Conservation (phyloP, 805 yeast species). For the Clavispora asparagi region DNA sequence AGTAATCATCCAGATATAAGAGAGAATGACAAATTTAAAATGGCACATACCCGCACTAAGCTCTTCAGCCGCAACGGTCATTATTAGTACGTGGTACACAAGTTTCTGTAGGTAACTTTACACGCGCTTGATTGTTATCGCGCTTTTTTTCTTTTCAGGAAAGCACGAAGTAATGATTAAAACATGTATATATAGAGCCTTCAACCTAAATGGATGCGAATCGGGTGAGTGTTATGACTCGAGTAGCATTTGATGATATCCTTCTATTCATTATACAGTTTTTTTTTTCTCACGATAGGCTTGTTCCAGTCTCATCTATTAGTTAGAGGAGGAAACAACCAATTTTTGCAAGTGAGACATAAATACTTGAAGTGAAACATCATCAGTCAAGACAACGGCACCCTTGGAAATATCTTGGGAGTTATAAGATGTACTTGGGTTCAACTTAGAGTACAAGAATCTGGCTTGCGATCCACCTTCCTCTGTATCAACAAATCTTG, state of each 20-base stretch:
- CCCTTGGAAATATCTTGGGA: conserved; percentile 48
- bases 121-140: background rate
- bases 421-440: conserved; percentile 85
- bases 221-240: too few species aligned
- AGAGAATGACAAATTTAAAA: background rate
- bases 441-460: conserved; percentile 88
- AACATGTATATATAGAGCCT: too few species aligned
- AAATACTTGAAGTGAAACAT: conserved; percentile 89
- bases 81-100: background rate
- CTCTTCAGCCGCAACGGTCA: background rate
- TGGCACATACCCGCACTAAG: conserved; percentile 3
- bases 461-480: conserved; percentile 99
- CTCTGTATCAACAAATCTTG: conserved; percentile 94
- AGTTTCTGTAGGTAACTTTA: background rate
- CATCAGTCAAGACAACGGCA: conserved; percentile 92
- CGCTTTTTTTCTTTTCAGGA: background rate
- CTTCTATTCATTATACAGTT: background rate
- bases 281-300: background rate
- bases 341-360: conserved; percentile 92
- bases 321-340: conserved; percentile 55
- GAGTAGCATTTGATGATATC: background rate
- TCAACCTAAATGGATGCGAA: too few species aligned
- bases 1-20: background rate
- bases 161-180: too few species aligned
- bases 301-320: conserved; percentile 1